phyloP scores from a whole-genome alignment of 2,329 filamentous ascomycete genomes.

The Fusarium fujikuroi region DNA sequence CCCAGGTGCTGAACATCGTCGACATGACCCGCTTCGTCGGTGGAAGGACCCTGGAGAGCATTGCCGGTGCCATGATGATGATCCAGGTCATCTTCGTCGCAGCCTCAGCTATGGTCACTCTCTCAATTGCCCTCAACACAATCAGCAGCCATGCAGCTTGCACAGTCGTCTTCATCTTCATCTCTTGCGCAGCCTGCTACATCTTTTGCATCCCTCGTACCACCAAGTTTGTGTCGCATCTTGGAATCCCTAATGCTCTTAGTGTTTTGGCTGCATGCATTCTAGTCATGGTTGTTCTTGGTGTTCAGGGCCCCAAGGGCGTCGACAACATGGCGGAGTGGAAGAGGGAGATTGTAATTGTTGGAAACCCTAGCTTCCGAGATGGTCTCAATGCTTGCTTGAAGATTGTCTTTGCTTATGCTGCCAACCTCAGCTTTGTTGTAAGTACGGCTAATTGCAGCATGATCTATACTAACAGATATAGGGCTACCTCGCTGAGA shows the following conservation, averaged over 20 bases:
- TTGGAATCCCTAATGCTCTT: slow-evolving; percentile 30
- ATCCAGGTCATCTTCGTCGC: slow-evolving; percentile 36
- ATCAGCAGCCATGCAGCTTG: slow-evolving; percentile 26
- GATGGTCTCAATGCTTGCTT: slow-evolving; percentile 40
- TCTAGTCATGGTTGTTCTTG: slow-evolving; percentile 36
- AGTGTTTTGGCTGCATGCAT: slow-evolving; percentile 29
- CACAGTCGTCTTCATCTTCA: slow-evolving; percentile 31
- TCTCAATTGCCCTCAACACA: slow-evolving; percentile 36
- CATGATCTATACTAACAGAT: neutral
- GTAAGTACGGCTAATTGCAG: slow-evolving; percentile 4
- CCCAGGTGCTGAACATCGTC: slow-evolving; percentile 74
- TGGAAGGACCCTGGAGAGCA: slow-evolving; percentile 19
- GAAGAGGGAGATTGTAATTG: slow-evolving; percentile 34
- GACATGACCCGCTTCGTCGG: slow-evolving; percentile 69
- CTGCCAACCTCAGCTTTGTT: slow-evolving; percentile 40
- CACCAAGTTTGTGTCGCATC: slow-evolving; percentile 25
- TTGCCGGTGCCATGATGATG: slow-evolving; percentile 35
- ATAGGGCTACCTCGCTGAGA: slow-evolving; percentile 39
- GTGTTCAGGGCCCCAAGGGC: slow-evolving; percentile 4
- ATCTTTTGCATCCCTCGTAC: slow-evolving; percentile 27
- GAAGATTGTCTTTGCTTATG: slow-evolving; percentile 42
- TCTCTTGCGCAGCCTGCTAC: slow-evolving; percentile 18
- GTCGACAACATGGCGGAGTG: slow-evolving; percentile 27
- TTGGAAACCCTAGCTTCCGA: slow-evolving; percentile 34
- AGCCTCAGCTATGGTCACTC: slow-evolving; percentile 29